Evolutionary conservation across 441 rosid species (phyloP).

Genomic region (Pelargonium citronellum): DNA sequence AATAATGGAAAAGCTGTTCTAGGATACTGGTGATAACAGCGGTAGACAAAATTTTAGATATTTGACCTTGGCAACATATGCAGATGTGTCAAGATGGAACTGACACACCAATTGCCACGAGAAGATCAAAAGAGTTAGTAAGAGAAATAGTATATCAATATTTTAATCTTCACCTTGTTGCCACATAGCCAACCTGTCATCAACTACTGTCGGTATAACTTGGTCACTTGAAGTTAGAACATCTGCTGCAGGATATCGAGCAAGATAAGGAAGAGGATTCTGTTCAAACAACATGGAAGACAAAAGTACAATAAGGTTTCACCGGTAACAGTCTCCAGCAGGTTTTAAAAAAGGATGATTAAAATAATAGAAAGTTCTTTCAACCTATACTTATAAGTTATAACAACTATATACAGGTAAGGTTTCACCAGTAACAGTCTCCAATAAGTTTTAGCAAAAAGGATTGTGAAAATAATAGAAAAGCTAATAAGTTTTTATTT

Average conservation of each 20-base stretch:
- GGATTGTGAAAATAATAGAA: no score
- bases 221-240: slow-evolving; percentile 93
- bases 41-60: background rate
- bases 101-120: background rate
- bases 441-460: no score
- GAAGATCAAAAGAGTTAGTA: background rate
- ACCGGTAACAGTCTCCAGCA: slow-evolving; percentile 5
- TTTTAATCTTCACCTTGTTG: slow-evolving; percentile 66
- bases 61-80: background rate
- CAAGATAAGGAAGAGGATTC: slow-evolving; percentile 94
- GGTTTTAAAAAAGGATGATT: background rate
- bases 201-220: slow-evolving; percentile 87
- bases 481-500: background rate
- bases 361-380: background rate
- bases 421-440: background rate
- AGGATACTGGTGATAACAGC: background rate
- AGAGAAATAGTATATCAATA: background rate
- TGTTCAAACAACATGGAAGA: slow-evolving; percentile 34
- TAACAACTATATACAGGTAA: slow-evolving; percentile 5
- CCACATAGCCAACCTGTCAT: slow-evolving; percentile 95
- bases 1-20: background rate
- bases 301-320: slow-evolving; percentile 17
- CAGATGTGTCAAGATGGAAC: slow-evolving; percentile 3
- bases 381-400: background rate
- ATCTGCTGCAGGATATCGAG: slow-evolving; percentile 94